Percentiles rank a stretch among this genome's conserved stretches.
phyloP scores from a whole-genome alignment of 768 basidiomycete genomes.

The Macrocybe gigantea region DNA sequence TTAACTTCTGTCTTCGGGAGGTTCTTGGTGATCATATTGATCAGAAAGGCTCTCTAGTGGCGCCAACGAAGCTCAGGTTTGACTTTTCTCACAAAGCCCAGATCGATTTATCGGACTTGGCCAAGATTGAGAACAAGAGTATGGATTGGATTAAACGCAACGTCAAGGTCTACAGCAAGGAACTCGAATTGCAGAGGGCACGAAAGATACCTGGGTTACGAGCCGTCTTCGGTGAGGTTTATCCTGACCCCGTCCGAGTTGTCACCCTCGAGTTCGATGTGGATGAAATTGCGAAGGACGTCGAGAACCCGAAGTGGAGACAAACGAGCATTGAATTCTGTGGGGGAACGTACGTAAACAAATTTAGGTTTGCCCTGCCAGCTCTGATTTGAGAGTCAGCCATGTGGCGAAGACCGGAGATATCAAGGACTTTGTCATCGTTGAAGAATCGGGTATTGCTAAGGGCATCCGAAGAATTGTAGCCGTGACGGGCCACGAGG shows the following conservation, averaged over 20 bases:
- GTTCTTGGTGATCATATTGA: conserved; percentile 96
- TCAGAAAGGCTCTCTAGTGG: conserved; percentile 96
- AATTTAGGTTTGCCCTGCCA: not conserved
- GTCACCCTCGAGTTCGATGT: conserved; percentile 87
- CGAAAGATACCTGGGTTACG: conserved; percentile 89
- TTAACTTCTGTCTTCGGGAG: conserved; percentile 91
- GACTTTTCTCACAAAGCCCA: conserved; percentile 97
- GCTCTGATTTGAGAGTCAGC: conserved; percentile 27
- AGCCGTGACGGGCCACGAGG: conserved; percentile 93
- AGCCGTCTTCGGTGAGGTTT: conserved; percentile 96
- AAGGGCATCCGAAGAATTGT: conserved; percentile 95
- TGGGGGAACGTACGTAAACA: conserved; percentile 81
- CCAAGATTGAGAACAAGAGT: conserved; percentile 78
- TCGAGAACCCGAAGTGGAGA: conserved; percentile 89
- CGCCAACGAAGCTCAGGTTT: conserved; percentile 92
- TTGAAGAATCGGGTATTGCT: conserved; percentile 94
- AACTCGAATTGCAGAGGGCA: conserved; percentile 71
- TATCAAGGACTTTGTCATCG: conserved; percentile 94
- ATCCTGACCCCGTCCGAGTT: conserved; percentile 96
- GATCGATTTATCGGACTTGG: conserved; percentile 69
- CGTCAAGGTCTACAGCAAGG: conserved; percentile 84
- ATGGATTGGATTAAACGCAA: conserved; percentile 88
- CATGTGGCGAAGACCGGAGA: conserved; percentile 96
- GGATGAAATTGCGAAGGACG: conserved; percentile 79
- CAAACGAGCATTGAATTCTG: conserved; percentile 94